Percentiles rank a stretch among this genome's conserved stretches.
Evolutionary conservation across 2,329 filamentous ascomycete species (phyloP).

Genomic region (Stagonosporopsis tanaceti): DNA sequence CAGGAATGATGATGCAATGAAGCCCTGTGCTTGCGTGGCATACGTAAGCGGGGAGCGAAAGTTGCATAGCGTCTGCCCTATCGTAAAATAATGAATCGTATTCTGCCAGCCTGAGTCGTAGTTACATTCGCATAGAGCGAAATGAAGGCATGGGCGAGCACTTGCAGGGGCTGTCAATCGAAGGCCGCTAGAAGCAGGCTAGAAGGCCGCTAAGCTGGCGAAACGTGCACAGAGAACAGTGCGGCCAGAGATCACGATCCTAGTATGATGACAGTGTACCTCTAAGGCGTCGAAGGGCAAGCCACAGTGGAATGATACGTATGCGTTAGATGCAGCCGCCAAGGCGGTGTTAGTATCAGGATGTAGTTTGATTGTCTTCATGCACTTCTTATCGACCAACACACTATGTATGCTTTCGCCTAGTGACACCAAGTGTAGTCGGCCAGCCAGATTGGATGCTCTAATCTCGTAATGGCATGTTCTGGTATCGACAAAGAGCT

Average conservation of each 20-base stretch:
- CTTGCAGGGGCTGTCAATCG: conserved; percentile 22
- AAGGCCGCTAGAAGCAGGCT: conserved; percentile 38
- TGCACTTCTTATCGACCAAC: conserved; percentile 9
- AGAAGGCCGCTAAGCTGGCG: conserved; percentile 40
- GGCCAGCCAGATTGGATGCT: not conserved
- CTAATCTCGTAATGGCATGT: not conserved
- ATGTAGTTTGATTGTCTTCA: conserved; percentile 15
- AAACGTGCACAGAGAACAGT: conserved; percentile 35
- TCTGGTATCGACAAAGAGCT: not conserved
- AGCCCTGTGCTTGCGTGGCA: conserved; percentile 17
- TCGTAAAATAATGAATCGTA: conserved; percentile 17
- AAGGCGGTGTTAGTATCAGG: conserved; percentile 8
- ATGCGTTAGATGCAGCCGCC: conserved; percentile 18
- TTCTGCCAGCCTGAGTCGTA: conserved; percentile 20
- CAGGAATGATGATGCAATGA: conserved; percentile 30
- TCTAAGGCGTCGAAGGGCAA: conserved; percentile 21
- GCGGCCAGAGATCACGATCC: conserved; percentile 18
- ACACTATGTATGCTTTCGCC: not conserved
- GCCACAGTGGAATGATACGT: conserved; percentile 18
- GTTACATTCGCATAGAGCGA: conserved; percentile 25
- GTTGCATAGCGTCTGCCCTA: conserved; percentile 21
- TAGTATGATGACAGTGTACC: conserved; percentile 22
- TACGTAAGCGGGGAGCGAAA: conserved; percentile 21
- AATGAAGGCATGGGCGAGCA: conserved; percentile 39
- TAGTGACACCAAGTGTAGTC: not conserved